Base-by-base conservation (phyloP, 305 asterid genomes). In the Fraxinus nigra region DNA sequence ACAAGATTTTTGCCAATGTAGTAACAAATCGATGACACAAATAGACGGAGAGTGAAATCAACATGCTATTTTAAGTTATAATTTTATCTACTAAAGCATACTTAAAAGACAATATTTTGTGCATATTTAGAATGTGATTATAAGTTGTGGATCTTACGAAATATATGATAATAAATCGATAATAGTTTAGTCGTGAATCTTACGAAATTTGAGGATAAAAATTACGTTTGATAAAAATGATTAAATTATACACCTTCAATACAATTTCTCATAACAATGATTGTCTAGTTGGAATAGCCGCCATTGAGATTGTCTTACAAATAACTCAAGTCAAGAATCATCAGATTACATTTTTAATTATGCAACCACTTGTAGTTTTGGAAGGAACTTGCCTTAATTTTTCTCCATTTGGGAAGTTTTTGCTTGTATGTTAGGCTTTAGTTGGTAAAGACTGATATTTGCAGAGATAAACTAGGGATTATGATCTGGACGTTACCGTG, bases 401-500 rank as follows among this genome's bases (percentile, higher is more conserved):
- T 4, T 67, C 38, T 67, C 22, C 35, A 30, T 3, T 65, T 65
- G 75, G 38, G 37, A 67, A 30, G 37, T 28, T 67, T 26, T 67
- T 30, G 77, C 77, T 81, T 84, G 54, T 82, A 20, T 81, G 61
- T 24, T 34, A 40, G 59, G 63, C 80, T 69, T 83, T 76, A 78
- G 54, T 79, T 76, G 78, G 85, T 32, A 72, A 67, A 37, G 43
- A 22, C 11, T 56, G 22, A 30, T 20, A 70, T 8, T 18, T 65
- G 61, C 69, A 54, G 10, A 51, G 34, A 56, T 35, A 86, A 79
- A 79, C 81, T 86, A 86, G 37, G 65, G 73, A 51, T 48, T 51
- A 61, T 82, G 89, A 84, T 82, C 78, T 79, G 79, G 88, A 76
- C 78, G 72, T 79, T 74, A 61, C 72, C 33, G 59, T 16, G 75